phyloP scores from a whole-genome alignment of 2,329 filamentous ascomycete species.

The Chrysoporthe deuterocubensis region DNA sequence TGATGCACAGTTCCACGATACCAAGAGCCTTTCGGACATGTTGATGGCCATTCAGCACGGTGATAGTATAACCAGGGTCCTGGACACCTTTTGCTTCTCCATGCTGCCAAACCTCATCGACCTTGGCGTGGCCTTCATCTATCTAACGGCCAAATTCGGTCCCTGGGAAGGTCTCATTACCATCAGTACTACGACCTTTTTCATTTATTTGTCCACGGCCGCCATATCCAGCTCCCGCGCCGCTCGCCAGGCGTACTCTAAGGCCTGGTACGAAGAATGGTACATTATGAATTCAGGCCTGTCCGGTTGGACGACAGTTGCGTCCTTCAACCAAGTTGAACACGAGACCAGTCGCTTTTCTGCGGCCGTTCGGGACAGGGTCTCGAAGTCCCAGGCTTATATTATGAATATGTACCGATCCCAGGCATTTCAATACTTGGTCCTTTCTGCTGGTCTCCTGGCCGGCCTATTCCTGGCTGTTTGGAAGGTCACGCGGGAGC shows the following conservation, averaged over 20 bases:
- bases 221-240: conserved; percentile 56
- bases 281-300: conserved; percentile 60
- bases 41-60: conserved; percentile 61
- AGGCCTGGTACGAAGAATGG: conserved; percentile 59
- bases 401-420: conserved; percentile 53
- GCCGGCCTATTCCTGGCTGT: conserved; percentile 64
- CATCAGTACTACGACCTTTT: conserved; percentile 59
- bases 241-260: conserved; percentile 54
- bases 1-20: conserved; percentile 65
- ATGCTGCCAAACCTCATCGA: conserved; percentile 65
- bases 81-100: conserved; percentile 63
- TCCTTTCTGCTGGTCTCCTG: conserved; percentile 71
- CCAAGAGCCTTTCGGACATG: conserved; percentile 63
- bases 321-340: conserved; percentile 61
- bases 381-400: conserved; percentile 43
- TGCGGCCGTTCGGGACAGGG: conserved; percentile 50
- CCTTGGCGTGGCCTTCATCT: conserved; percentile 61
- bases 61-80: conserved; percentile 56
- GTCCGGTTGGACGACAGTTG: conserved; percentile 63
- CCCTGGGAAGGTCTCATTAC: conserved; percentile 67
- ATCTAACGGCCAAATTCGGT: conserved; percentile 62
- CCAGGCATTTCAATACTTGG: conserved; percentile 61
- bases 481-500: conserved; percentile 62
- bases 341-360: conserved; percentile 61
- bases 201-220: conserved; percentile 57